A percentile compares a stretch with the other conserved stretches of the same genome.
phyloP scores from a whole-genome alignment of 441 rosid genomes.

The Sinapis alba region DNA sequence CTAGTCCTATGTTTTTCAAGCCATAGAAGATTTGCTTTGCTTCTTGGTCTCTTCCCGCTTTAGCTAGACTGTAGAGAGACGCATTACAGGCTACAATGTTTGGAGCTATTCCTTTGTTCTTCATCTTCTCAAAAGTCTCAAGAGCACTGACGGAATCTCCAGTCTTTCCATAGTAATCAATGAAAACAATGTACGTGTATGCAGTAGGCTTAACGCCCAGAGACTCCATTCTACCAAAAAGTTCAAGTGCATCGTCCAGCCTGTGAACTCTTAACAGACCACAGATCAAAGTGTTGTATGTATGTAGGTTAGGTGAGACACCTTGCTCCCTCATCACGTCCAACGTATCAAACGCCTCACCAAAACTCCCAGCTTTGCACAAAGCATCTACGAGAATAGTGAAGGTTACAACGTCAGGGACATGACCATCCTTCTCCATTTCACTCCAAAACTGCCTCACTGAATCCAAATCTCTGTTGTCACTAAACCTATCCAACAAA shows the following conservation, averaged over 20 bases:
- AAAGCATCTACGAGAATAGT: slow-evolving; percentile 81
- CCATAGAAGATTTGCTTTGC: slow-evolving; percentile 74
- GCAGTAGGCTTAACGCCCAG: slow-evolving; percentile 78
- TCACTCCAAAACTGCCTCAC: slow-evolving; percentile 80
- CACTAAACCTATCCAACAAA: slow-evolving; percentile 78
- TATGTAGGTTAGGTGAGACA: slow-evolving; percentile 76
- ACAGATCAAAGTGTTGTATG: slow-evolving; percentile 80
- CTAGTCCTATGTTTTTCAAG: slow-evolving; percentile 64
- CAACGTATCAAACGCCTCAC: slow-evolving; percentile 67
- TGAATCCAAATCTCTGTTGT: slow-evolving; percentile 62
- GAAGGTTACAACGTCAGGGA: slow-evolving; percentile 78
- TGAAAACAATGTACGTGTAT: slow-evolving; percentile 78
- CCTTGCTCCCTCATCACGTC: slow-evolving; percentile 72
- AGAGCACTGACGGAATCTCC: slow-evolving; percentile 70
- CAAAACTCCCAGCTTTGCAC: slow-evolving; percentile 65
- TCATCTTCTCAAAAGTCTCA: slow-evolving; percentile 84
- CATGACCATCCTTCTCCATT: slow-evolving; percentile 88
- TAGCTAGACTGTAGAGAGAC: slow-evolving; percentile 81
- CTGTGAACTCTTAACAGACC: slow-evolving; percentile 68
- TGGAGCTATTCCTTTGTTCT: slow-evolving; percentile 74
- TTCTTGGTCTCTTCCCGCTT: slow-evolving; percentile 65
- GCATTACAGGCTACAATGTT: slow-evolving; percentile 89
- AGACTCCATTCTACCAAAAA: slow-evolving; percentile 65
- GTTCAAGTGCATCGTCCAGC: slow-evolving; percentile 63
- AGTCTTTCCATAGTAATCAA: slow-evolving; percentile 85